Conservation (phyloP, 2,329 filamentous ascomycete species). For the Hypoxylon sp. region DNA sequence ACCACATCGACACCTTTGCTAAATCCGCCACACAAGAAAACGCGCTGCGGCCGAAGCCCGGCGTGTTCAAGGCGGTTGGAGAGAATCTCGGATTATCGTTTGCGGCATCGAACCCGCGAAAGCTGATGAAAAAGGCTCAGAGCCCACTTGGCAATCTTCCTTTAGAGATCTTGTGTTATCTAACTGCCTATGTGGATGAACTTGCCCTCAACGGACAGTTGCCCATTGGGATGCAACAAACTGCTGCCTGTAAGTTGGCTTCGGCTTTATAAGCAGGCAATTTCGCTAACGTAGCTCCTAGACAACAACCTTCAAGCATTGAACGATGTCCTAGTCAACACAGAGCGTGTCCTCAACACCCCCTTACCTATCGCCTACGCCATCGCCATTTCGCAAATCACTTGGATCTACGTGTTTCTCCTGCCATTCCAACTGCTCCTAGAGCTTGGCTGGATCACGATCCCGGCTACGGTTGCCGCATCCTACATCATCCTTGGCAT, state of each 20-base stretch:
- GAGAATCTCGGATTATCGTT: slow-evolving; percentile 84
- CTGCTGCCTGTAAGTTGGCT: slow-evolving; percentile 61
- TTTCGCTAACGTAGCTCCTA: slow-evolving; percentile 54
- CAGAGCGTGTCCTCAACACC: slow-evolving; percentile 85
- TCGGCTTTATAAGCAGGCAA: background rate
- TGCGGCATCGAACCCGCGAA: slow-evolving; percentile 83
- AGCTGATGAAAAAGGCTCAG: slow-evolving; percentile 79
- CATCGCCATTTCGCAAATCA: slow-evolving; percentile 88
- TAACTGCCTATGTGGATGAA: slow-evolving; percentile 76
- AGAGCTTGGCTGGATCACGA: slow-evolving; percentile 78
- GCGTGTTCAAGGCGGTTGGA: slow-evolving; percentile 74
- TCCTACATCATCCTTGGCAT: slow-evolving; percentile 89
- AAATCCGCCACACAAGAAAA: slow-evolving; percentile 65
- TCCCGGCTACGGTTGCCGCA: slow-evolving; percentile 79
- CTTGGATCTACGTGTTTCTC: slow-evolving; percentile 85
- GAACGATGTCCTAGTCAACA: slow-evolving; percentile 80
- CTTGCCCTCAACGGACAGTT: slow-evolving; percentile 71
- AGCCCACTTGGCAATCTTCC: slow-evolving; percentile 86
- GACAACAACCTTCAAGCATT: slow-evolving; percentile 74
- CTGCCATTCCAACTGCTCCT: slow-evolving; percentile 84
- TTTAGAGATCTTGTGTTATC: slow-evolving; percentile 82
- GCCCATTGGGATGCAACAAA: slow-evolving; percentile 71
- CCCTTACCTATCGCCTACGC: slow-evolving; percentile 86
- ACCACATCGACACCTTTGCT: slow-evolving; percentile 83
- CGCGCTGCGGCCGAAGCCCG: slow-evolving; percentile 57